Base-by-base conservation (phyloP, 2,329 filamentous ascomycete genomes). In the Botrytis porri region DNA sequence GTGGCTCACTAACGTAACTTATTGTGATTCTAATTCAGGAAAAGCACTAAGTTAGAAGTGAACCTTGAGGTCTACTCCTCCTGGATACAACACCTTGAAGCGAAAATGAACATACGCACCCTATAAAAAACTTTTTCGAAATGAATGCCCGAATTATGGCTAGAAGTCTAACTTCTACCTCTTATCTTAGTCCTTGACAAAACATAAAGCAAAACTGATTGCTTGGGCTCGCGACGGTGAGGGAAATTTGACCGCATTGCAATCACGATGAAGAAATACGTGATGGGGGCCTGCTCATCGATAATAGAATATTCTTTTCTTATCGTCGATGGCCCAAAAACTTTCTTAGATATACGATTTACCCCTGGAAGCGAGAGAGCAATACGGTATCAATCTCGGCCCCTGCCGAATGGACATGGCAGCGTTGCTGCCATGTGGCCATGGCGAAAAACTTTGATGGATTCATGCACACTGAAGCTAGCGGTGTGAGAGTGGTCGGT, bases 381-480 rank as follows among this genome's bases (percentile, higher is more conserved):
- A 63, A 43, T 18, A 37, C 25, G 37, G 61, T 43, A 29, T 63
- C 61, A 37, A 37, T 37, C 14, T 66, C 43, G 32, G 63, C 32
- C 43, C 39, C 32, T 51, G 7, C 63, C 32, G 63, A 66, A 51
- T 7, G 32, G 43, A 32, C 6, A 43, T 65, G 41, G 32, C 41
- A 65, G 41, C 62, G 32, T 65, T 51, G 32, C 32, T 66, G 63
- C 63, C 63, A 66, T 66, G 43, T 66, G 63, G 63, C 43, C 32
- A 66, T 22, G 41, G 32, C 45, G n/a, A 39, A 37, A n/a, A 29
- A 22, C 29, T 3, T 12, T 16, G n/a, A 35, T 37, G 45, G 45
- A 29, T 66, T 29, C 9, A 9, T 39, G 32, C 25, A 54, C 14
- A 54, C 3, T 20, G 10, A 54, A 57, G 35, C 45, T 54, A 39